Conservation (phyloP, 2,329 filamentous ascomycete genomes). For the Fusarium tuaranense region DNA sequence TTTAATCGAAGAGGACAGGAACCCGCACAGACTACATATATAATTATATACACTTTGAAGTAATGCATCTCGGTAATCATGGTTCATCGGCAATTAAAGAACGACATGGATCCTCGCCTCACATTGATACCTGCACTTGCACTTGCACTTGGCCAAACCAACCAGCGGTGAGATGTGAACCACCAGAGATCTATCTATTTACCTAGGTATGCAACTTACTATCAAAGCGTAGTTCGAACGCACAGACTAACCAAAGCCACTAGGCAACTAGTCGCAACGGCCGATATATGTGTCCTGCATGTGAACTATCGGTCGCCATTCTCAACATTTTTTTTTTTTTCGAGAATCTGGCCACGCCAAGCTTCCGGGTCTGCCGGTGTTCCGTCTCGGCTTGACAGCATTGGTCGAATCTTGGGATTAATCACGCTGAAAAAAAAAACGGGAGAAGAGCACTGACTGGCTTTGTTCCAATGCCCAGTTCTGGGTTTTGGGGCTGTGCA, state of each 20-base stretch:
- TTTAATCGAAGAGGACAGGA: neutral
- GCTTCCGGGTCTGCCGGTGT: neutral
- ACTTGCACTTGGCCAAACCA: neutral
- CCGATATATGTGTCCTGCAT: neutral
- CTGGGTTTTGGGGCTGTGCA: constrained; percentile 29
- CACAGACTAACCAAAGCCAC: neutral
- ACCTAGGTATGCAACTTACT: neutral
- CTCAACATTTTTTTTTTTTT: neutral
- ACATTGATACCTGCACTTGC: neutral
- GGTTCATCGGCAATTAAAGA: neutral
- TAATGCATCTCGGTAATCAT: neutral
- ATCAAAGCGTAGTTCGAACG: neutral
- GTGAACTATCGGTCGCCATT: neutral
- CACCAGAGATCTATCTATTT: neutral
- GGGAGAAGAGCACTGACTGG: constrained; percentile 7
- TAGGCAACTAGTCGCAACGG: neutral
- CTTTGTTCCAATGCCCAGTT: constrained; percentile 15
- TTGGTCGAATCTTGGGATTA: neutral
- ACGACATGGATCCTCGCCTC: neutral
- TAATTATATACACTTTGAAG: neutral
- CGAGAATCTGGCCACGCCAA: neutral
- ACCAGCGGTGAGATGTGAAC: neutral
- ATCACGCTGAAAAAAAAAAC: constrained; percentile 5
- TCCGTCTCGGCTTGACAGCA: neutral
- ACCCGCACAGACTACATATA: neutral